Evolutionary conservation across 768 basidiomycete species (phyloP).

Genomic region (Mycena capillaripes): DNA sequence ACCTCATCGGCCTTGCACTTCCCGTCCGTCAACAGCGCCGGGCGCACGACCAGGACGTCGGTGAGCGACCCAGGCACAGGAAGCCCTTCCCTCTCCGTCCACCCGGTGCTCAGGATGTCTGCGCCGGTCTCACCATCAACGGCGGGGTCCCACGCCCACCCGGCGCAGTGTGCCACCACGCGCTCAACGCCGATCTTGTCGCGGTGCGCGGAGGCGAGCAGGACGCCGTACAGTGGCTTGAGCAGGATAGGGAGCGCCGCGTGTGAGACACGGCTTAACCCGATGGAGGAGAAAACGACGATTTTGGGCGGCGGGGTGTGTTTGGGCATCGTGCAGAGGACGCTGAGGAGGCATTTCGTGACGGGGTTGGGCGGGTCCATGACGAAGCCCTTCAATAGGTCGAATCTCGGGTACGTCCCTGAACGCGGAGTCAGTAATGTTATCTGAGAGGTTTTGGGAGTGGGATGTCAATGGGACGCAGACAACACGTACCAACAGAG

Average conservation of each 20-base stretch:
- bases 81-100: slow-evolving; percentile 48
- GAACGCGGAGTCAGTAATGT: background rate
- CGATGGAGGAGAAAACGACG: slow-evolving; percentile 66
- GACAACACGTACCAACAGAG: slow-evolving; percentile 71
- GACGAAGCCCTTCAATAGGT: slow-evolving; percentile 61
- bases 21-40: slow-evolving; percentile 71
- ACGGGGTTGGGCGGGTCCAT: slow-evolving; percentile 69
- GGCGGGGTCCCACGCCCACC: slow-evolving; percentile 61
- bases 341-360: slow-evolving; percentile 68
- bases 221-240: slow-evolving; percentile 63
- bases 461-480: too few species aligned
- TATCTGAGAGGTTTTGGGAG: background rate
- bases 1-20: slow-evolving; percentile 42
- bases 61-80: slow-evolving; percentile 52
- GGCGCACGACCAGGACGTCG: slow-evolving; percentile 59
- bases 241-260: slow-evolving; percentile 61
- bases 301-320: slow-evolving; percentile 58
- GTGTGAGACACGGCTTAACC: slow-evolving; percentile 62
- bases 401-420: slow-evolving; percentile 65
- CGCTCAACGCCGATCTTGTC: slow-evolving; percentile 78
- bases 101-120: slow-evolving; percentile 46
- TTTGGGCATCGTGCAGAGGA: slow-evolving; percentile 66
- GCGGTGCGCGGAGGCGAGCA: slow-evolving; percentile 60
- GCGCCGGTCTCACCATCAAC: slow-evolving; percentile 61
- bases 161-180: slow-evolving; percentile 60